Percentiles rank a stretch among this genome's conserved stretches.
Conservation (phyloP, 192 early-diverging fungal species). For the Entophlyctis helioformis region DNA sequence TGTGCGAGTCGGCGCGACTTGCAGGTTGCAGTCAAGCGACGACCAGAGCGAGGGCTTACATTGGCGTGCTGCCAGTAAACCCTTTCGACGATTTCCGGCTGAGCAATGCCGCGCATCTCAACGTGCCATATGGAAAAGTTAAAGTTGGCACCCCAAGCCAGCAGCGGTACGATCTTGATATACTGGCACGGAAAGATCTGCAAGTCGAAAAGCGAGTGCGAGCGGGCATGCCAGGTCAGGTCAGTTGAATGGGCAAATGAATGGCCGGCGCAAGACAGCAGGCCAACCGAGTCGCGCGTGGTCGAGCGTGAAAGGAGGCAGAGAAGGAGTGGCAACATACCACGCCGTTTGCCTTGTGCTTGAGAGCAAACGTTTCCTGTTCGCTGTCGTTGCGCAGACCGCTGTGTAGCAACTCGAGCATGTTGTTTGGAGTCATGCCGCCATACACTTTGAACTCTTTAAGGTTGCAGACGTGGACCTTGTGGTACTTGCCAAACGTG, state of each 20-base stretch:
- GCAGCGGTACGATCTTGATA: slow-evolving; percentile 84
- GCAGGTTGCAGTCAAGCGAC: too few relatives aligned
- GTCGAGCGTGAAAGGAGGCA: too few relatives aligned
- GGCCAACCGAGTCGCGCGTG: too few relatives aligned
- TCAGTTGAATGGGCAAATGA: not conserved
- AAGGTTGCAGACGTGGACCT: slow-evolving; percentile 88
- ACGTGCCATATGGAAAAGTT: slow-evolving; percentile 95
- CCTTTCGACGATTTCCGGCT: slow-evolving; percentile 56
- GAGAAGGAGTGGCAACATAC: slow-evolving; percentile 21
- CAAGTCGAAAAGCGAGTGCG: too few relatives aligned
- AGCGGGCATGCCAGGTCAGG: not conserved
- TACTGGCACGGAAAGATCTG: slow-evolving; percentile 79
- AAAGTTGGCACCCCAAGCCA: slow-evolving; percentile 86
- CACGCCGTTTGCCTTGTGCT: slow-evolving; percentile 56
- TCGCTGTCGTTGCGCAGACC: slow-evolving; percentile 54
- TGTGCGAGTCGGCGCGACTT: too few relatives aligned
- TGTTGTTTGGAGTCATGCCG: slow-evolving; percentile 67
- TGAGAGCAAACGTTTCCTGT: slow-evolving; percentile 76
- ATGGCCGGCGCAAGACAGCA: not conserved
- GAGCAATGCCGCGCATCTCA: slow-evolving; percentile 66
- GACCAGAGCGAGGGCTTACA: too few relatives aligned
- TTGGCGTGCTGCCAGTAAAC: slow-evolving; percentile 48
- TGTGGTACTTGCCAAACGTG: slow-evolving; percentile 92
- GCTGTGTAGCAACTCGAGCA: slow-evolving; percentile 71
- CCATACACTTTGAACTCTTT: slow-evolving; percentile 95